Evolutionary conservation across 1,284 basidiomycete species (phyloP), one percentile per base, ranked within the genome.

Genomic region (Blastosporella zonata): DNA sequence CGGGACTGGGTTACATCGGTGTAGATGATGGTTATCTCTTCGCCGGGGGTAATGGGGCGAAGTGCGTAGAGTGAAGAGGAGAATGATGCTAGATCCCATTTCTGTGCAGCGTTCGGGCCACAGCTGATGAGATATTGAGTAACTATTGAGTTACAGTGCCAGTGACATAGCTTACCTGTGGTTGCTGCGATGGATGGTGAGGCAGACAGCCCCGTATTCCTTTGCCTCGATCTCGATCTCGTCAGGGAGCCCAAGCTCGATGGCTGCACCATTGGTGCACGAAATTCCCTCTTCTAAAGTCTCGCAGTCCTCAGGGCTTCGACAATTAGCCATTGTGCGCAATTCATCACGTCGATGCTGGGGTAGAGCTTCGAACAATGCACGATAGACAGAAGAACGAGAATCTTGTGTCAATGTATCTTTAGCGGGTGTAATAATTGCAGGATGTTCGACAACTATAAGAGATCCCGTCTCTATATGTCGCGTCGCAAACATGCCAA

Each of bases 21-120:
- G 55, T 72, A 73, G 4, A 64, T 66, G 33, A 68, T 70, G n/a
- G 61, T 63, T 25, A 73, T 70, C 43, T 73, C 70, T 49, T 70
- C 69, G 2, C 64, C 66, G 6, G 52, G 51, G 22, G 41, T 31
- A 41, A 72, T 73, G 18, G 62, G 50, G 5, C 68, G 59, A 10
- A 71, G 55, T 1, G 70, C 69, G 42, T 69, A 69, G 17, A 73
- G 54, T 12, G 62, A 60, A 8, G 62, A 56, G 5, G 68, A 65
- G 28, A 72, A 60, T 1, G 61, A 60, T 2, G 57, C 46, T 15
- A 60, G 53, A 43, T 69, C 60, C 65, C 67, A 72, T 52, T 65
- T 65, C 21, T 66, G 55, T n/a, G 62, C 64, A 3, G 67, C 67
- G 46, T 73, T 72, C 1, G 71, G 69, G 17, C 65, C 65, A 45